phyloP scores from a whole-genome alignment of 129 eudicot genomes.

The Arctium lappa region DNA sequence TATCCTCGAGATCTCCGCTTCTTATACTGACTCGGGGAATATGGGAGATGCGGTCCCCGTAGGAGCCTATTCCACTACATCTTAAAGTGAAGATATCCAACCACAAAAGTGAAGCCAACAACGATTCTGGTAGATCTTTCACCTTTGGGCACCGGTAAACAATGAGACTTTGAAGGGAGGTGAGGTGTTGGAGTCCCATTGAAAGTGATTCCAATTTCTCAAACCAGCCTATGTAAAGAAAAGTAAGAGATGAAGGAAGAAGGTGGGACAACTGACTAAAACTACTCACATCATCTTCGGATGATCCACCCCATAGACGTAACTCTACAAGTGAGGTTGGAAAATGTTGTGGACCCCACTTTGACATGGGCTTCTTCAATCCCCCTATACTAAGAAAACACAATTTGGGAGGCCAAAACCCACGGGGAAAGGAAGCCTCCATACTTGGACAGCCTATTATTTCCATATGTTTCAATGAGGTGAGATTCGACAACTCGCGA shows the following conservation, averaged over 20 bases:
- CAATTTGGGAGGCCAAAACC: constrained; percentile 20
- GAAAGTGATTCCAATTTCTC: background rate
- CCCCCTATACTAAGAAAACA: background rate
- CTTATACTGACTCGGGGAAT: constrained; percentile 3
- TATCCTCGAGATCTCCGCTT: background rate
- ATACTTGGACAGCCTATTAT: background rate
- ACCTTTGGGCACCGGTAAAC: background rate
- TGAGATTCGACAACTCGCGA: background rate
- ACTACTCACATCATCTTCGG: background rate
- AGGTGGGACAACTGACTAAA: background rate
- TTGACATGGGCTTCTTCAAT: background rate
- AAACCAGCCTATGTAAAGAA: background rate
- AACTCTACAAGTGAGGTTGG: background rate
- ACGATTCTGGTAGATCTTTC: background rate
- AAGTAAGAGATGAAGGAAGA: constrained; percentile 14
- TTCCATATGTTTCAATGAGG: background rate
- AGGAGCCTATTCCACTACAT: background rate
- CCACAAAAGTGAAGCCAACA: constrained; percentile 5
- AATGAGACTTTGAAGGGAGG: background rate
- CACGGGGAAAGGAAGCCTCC: constrained; percentile 11
- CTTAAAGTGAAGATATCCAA: background rate
- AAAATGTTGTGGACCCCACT: background rate
- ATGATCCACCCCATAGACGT: background rate
- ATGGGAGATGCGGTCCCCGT: constrained; percentile 9
- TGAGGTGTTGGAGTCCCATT: constrained; percentile 16